These are phyloP conservation scores for Yarrowia alimentaria DNA, from an alignment of 805 yeast species.

Conservation along the genomic window DNA sequence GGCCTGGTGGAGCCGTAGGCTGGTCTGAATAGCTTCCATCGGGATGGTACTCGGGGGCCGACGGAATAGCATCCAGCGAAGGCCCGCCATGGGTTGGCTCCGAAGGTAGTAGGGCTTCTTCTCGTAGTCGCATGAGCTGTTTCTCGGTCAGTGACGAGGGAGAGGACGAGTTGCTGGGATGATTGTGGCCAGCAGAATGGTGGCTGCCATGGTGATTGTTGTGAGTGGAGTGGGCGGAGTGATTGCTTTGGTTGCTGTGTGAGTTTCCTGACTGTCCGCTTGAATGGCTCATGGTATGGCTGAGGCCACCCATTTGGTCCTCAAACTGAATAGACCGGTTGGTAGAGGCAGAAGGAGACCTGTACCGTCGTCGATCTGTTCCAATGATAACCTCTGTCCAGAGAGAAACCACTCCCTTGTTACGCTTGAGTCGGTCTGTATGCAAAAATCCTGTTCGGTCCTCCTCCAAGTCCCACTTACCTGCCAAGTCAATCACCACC, in stretches of 20 bases:
- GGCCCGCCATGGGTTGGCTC: constrained; percentile 41
- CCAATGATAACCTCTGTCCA: constrained; percentile 81
- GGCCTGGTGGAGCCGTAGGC: background rate
- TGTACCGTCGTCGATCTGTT: constrained; percentile 52
- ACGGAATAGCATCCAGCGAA: constrained; percentile 10
- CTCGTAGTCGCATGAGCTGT: constrained; percentile 53
- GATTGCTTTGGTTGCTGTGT: too few species aligned
- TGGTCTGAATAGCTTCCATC: background rate
- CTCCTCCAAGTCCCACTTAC: constrained; percentile 45
- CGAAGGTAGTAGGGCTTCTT: constrained; percentile 63
- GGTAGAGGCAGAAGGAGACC: constrained; percentile 28
- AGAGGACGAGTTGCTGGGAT: constrained; percentile 3
- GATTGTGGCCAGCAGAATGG: background rate
- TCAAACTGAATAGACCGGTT: too few species aligned
- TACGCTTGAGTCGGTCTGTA: constrained; percentile 72
- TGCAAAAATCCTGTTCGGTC: constrained; percentile 40
- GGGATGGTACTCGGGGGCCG: constrained; percentile 14
- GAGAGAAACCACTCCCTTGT: constrained; percentile 75
- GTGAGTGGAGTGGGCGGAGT: background rate
- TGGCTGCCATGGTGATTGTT: constrained; percentile 1
- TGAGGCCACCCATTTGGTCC: too few species aligned
- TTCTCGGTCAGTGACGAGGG: constrained; percentile 48
- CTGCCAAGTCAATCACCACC: constrained; percentile 75
- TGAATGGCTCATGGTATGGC: too few species aligned
- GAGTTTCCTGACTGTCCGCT: too few species aligned